phyloP scores from a whole-genome alignment of 371 early-diverging fungal genomes.

The Sporodiniella umbellata region DNA sequence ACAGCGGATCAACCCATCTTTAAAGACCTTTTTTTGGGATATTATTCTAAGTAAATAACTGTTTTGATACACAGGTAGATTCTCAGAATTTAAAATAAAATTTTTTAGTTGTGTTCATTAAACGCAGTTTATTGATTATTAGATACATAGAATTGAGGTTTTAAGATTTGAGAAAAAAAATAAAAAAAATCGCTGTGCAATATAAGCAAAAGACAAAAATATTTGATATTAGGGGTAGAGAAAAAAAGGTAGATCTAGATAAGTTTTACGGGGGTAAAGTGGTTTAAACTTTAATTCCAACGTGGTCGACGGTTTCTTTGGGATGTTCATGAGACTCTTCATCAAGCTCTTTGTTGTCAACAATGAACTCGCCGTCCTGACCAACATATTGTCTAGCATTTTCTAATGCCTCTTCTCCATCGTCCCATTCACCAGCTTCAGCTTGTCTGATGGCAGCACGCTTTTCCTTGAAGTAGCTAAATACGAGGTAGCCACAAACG shows the following conservation, averaged over 20 bases:
- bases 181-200: constrained; percentile 1
- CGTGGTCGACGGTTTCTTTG: background rate
- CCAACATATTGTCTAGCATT: constrained; percentile 20
- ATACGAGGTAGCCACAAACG: constrained; percentile 48
- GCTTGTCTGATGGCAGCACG: constrained; percentile 30
- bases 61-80: too few relatives aligned
- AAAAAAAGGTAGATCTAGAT: background rate
- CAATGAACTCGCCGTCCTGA: constrained; percentile 20
- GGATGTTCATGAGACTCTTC: constrained; percentile 2
- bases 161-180: background rate
- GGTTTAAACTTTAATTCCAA: constrained; percentile 2
- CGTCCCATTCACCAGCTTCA: constrained; percentile 27
- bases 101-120: background rate
- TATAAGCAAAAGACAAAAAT: background rate
- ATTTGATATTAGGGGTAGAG: background rate
- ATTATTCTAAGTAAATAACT: background rate
- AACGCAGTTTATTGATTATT: background rate
- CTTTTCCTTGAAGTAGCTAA: constrained; percentile 36
- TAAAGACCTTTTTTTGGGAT: background rate
- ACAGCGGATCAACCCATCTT: background rate
- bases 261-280: background rate
- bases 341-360: constrained; percentile 2
- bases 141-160: background rate
- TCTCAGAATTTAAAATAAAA: too few relatives aligned
- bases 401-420: constrained; percentile 29